A percentile compares a stretch with the other conserved stretches of the same genome.
Conservation (phyloP, 1,284 basidiomycete genomes). For the Athelia sp. region DNA sequence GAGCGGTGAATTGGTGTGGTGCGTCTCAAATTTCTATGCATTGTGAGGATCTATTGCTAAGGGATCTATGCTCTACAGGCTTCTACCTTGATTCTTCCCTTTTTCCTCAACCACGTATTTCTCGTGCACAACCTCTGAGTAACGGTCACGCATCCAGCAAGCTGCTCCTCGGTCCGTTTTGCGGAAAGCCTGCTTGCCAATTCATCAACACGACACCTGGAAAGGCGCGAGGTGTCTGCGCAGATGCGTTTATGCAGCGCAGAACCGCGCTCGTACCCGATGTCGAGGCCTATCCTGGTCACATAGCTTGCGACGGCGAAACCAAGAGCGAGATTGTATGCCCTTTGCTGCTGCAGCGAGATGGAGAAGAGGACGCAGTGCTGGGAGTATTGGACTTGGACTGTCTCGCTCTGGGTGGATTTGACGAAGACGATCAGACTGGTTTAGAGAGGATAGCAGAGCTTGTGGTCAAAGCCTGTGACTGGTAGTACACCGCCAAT, state of each 20-base stretch:
- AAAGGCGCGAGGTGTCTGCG: conserved; percentile 73
- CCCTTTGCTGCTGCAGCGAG: conserved; percentile 50
- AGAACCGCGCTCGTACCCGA: conserved; percentile 63
- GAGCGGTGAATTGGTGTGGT: conserved; percentile 90
- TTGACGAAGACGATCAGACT: conserved; percentile 66
- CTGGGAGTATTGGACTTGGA: conserved; percentile 86
- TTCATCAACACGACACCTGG: conserved; percentile 55
- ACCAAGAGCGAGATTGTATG: conserved; percentile 86
- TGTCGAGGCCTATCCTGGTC: conserved; percentile 78
- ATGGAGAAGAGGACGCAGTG: conserved; percentile 23
- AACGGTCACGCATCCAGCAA: conserved; percentile 14
- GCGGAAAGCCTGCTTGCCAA: conserved; percentile 86
- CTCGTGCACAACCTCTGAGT: conserved; percentile 5
- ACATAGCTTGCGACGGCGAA: conserved; percentile 85
- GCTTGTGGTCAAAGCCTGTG: conserved; percentile 52
- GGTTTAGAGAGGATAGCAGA: conserved; percentile 70
- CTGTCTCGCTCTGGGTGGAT: conserved; percentile 67
- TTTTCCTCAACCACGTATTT: conserved; percentile 46
- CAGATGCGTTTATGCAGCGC: conserved; percentile 61
- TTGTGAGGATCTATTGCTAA: conserved; percentile 10
- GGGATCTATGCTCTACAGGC: conserved; percentile 44
- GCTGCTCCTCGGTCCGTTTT: conserved; percentile 79
- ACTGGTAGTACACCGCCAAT: conserved; percentile 38
- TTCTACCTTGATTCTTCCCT: conserved; percentile 74
- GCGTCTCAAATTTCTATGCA: conserved; percentile 23